Percentiles rank a stretch among this genome's conserved stretches.
phyloP scores from a whole-genome alignment of 768 basidiomycete species.

The Macrolepiota fuliginosa region DNA sequence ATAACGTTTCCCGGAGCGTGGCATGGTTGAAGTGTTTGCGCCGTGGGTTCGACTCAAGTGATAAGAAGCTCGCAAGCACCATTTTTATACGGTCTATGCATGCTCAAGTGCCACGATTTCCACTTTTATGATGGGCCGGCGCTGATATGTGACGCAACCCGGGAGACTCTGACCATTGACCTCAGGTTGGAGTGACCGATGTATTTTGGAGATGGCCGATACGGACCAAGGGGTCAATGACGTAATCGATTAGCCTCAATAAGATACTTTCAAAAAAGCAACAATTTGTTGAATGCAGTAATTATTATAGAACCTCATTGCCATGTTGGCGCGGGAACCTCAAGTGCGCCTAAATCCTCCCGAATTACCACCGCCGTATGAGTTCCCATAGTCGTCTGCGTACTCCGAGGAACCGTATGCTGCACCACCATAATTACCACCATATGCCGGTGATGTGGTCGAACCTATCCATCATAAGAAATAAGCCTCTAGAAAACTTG shows the following conservation, averaged over 20 bases:
- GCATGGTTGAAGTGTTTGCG: not conserved
- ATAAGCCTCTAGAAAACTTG: not conserved
- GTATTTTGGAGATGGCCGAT: not conserved
- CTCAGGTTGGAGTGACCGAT: no score
- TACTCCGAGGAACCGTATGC: not conserved
- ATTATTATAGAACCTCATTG: not conserved
- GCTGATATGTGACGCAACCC: not conserved
- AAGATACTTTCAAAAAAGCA: no score
- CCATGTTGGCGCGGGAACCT: not conserved
- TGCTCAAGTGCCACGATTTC: not conserved
- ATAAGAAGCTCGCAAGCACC: not conserved
- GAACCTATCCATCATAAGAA: not conserved
- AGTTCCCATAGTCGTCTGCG: not conserved
- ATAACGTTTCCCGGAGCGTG: not conserved
- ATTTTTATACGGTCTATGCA: not conserved
- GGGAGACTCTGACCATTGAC: no score
- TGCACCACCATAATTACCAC: not conserved
- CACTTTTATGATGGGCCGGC: not conserved
- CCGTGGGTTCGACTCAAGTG: no score
- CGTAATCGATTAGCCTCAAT: no score
- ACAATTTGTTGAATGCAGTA: not conserved
- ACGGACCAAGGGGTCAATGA: no score
- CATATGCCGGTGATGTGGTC: not conserved
- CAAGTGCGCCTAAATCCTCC: not conserved
- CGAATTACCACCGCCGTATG: not conserved